Percentiles rank a stretch among this genome's conserved stretches.
Evolutionary conservation across 306 rosid species (phyloP).

Genomic region (Pueraria montana): DNA sequence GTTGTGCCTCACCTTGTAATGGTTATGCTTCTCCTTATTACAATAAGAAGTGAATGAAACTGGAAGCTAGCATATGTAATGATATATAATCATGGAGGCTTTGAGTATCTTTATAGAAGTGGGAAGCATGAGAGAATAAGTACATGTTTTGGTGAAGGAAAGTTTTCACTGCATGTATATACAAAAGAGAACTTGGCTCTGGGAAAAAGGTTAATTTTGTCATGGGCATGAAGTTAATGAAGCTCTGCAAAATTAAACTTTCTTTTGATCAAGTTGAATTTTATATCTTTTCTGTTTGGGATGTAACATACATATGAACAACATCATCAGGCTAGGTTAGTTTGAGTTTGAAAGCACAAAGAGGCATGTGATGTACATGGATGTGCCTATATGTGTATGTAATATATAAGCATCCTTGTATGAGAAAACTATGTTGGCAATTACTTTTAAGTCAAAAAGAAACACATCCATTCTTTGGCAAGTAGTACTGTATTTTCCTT

Average conservation of each 20-base stretch:
- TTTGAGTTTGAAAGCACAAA: neutral
- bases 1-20: slow-evolving; percentile 50
- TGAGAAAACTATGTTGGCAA: slow-evolving; percentile 2
- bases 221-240: slow-evolving; percentile 30
- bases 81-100: neutral
- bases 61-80: neutral
- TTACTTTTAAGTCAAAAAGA: neutral
- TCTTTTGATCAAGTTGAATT: slow-evolving; percentile 1
- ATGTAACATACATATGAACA: slow-evolving; percentile 23
- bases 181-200: slow-evolving; percentile 16
- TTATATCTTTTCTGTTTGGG: slow-evolving; percentile 12
- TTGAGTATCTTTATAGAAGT: slow-evolving; percentile 16
- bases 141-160: slow-evolving; percentile 39
- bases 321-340: neutral
- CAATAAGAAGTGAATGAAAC: slow-evolving; percentile 41
- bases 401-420: slow-evolving; percentile 11
- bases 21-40: slow-evolving; percentile 51
- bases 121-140: slow-evolving; percentile 26
- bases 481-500: neutral
- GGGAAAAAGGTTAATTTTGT: slow-evolving; percentile 5
- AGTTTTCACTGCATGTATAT: slow-evolving; percentile 31
- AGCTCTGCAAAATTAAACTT: slow-evolving; percentile 33
- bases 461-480: slow-evolving; percentile 18
- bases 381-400: slow-evolving; percentile 12
- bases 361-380: slow-evolving; percentile 13